A percentile compares a stretch with the other conserved stretches of the same genome.
Conservation (phyloP, 2,329 filamentous ascomycete species). For the Microcyclosporella mali region DNA sequence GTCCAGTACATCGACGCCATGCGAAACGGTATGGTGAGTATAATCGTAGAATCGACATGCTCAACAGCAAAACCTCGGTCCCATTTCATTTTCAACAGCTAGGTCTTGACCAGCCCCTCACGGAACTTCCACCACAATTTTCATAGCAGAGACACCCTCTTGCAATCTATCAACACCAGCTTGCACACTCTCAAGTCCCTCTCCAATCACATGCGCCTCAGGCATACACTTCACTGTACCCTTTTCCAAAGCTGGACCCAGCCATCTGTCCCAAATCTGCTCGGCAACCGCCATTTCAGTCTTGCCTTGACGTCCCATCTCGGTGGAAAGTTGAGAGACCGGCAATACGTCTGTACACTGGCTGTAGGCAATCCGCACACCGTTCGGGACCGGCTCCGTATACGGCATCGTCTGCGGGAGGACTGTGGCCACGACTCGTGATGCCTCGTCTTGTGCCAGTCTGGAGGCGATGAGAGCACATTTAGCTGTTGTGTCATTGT, state of each 20-base stretch:
- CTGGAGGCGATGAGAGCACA: slow-evolving; percentile 7
- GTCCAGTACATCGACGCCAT: too few relatives aligned
- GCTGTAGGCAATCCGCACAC: slow-evolving; percentile 7
- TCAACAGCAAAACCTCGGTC: too few relatives aligned
- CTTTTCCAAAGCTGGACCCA: slow-evolving; percentile 34
- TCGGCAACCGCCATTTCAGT: background rate
- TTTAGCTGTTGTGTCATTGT: slow-evolving; percentile 1
- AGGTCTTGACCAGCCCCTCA: background rate
- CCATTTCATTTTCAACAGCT: too few relatives aligned
- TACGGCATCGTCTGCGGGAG: slow-evolving; percentile 9
- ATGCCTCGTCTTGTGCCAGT: slow-evolving; percentile 3
- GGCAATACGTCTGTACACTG: background rate
- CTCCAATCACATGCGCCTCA: slow-evolving; percentile 35
- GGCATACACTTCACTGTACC: slow-evolving; percentile 37
- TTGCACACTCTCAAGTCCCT: slow-evolving; percentile 41
- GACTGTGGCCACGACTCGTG: slow-evolving; percentile 11
- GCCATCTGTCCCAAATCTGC: slow-evolving; percentile 32
- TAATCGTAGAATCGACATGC: too few relatives aligned
- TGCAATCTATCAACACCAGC: slow-evolving; percentile 41
- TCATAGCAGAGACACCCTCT: slow-evolving; percentile 15
- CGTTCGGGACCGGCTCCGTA: slow-evolving; percentile 4
- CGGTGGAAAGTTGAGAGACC: too few relatives aligned
- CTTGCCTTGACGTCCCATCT: too few relatives aligned
- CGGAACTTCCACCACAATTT: slow-evolving; percentile 33
- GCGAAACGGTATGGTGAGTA: too few relatives aligned